These are phyloP conservation scores for Inga oerstediana DNA, from an alignment of 306 rosid species.

Conservation along the genomic window DNA sequence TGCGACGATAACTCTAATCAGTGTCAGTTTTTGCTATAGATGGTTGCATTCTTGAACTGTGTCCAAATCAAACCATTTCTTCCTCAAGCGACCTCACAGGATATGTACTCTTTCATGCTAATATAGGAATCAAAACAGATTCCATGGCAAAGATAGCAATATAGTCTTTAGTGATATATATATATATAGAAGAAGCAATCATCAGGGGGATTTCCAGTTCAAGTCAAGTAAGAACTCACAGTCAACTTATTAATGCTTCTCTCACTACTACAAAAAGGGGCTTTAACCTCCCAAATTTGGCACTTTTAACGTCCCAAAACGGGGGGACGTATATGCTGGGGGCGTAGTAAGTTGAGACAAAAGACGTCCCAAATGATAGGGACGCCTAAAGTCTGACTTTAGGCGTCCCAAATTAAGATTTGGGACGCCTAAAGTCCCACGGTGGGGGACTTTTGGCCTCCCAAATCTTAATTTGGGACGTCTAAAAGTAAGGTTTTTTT, in stretches of 20 bases:
- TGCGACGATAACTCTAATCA: neutral
- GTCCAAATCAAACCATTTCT: neutral
- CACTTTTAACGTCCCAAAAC: no score
- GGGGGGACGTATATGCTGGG: no score
- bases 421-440: no score
- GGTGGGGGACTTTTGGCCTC: no score
- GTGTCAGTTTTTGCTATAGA: neutral
- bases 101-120: neutral
- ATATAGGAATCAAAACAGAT: neutral
- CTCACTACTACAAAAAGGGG: no score
- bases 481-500: no score
- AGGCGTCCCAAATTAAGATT: no score
- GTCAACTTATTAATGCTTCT: neutral
- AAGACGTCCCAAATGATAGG: no score
- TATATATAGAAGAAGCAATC: neutral
- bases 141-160: neutral
- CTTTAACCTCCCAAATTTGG: no score
- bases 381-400: no score
- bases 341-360: no score
- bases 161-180: neutral
- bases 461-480: no score
- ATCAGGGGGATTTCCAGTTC: neutral
- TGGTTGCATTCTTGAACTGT: neutral
- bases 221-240: neutral
- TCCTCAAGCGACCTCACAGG: neutral